Conservation (phyloP, 805 yeast genomes). For the Kregervanrija fluxuum region DNA sequence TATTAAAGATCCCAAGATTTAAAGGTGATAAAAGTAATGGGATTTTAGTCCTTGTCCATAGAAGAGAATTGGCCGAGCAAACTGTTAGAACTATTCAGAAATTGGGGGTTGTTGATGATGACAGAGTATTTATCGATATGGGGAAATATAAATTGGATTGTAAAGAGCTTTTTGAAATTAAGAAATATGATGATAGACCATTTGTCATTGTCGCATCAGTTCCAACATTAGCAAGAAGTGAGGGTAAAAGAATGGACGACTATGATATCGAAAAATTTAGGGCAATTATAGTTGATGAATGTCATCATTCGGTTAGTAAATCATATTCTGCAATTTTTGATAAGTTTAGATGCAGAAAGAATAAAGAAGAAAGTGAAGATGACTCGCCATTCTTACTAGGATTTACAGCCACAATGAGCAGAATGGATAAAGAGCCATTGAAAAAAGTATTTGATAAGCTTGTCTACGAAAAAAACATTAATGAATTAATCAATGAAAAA, state of each 20-base stretch:
- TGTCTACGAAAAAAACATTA: slow-evolving; percentile 58
- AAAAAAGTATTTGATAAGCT: slow-evolving; percentile 61
- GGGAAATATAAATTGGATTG: slow-evolving; percentile 33
- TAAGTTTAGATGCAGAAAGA: slow-evolving; percentile 45
- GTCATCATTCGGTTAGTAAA: slow-evolving; percentile 80
- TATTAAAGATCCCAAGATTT: slow-evolving; percentile 18
- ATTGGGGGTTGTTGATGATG: slow-evolving; percentile 23
- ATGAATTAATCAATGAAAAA: slow-evolving; percentile 58
- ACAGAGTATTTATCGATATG: slow-evolving; percentile 49
- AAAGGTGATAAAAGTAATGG: slow-evolving; percentile 26
- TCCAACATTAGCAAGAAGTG: slow-evolving; percentile 45
- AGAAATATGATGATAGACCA: slow-evolving; percentile 13
- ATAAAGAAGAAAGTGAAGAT: slow-evolving; percentile 27
- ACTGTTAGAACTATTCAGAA: slow-evolving; percentile 44
- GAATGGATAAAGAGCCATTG: slow-evolving; percentile 65
- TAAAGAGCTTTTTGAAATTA: slow-evolving; percentile 21
- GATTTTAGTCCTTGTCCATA: slow-evolving; percentile 66
- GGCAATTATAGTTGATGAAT: slow-evolving; percentile 79
- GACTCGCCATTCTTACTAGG: slow-evolving; percentile 63
- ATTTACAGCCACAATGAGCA: slow-evolving; percentile 78
- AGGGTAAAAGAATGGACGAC: slow-evolving; percentile 35
- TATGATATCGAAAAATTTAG: slow-evolving; percentile 59
- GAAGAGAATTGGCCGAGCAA: slow-evolving; percentile 72
- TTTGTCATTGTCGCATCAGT: slow-evolving; percentile 69
- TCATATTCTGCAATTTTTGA: slow-evolving; percentile 53